These are phyloP conservation scores for Ophidiomyces ophidiicola DNA, from an alignment of 2,329 filamentous ascomycete genomes.

Conservation along the genomic window DNA sequence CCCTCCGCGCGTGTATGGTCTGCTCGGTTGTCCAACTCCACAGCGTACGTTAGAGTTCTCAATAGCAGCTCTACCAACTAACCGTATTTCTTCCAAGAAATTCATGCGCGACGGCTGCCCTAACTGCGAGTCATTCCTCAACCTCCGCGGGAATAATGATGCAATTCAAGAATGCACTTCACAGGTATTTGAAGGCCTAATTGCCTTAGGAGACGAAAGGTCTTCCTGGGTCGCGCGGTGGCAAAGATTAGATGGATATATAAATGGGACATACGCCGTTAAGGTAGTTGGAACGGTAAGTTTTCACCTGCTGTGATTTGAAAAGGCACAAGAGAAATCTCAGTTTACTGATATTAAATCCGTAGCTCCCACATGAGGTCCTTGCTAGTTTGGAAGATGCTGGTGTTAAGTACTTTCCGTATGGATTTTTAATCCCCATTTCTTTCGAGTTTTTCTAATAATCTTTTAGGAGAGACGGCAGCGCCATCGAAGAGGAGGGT, in stretches of 20 bases:
- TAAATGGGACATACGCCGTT: conserved; percentile 80
- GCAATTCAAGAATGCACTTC: conserved; percentile 86
- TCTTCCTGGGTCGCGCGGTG: conserved; percentile 93
- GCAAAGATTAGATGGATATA: conserved; percentile 81
- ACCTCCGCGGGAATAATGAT: conserved; percentile 66
- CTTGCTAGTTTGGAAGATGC: conserved; percentile 45
- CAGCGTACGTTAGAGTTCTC: conserved; percentile 39
- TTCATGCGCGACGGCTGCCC: conserved; percentile 84
- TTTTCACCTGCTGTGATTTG: conserved; percentile 11
- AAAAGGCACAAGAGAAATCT: neutral
- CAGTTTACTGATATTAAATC: neutral
- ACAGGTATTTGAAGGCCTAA: conserved; percentile 86
- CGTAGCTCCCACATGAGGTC: conserved; percentile 45
- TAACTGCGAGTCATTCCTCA: conserved; percentile 89
- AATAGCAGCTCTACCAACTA: conserved; percentile 15
- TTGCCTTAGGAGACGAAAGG: conserved; percentile 69
- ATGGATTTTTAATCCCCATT: conserved; percentile 19
- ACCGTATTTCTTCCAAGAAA: conserved; percentile 42
- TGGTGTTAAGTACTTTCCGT: conserved; percentile 51
- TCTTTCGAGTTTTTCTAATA: neutral
- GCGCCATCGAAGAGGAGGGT: conserved; percentile 34
- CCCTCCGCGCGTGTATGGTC: conserved; percentile 94
- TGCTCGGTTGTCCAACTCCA: conserved; percentile 87
- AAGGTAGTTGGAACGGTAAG: conserved; percentile 74
- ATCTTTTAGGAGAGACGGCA: conserved; percentile 33